Base-by-base conservation (phyloP, 1,284 basidiomycete species). In the Puccinia brachypodii region DNA sequence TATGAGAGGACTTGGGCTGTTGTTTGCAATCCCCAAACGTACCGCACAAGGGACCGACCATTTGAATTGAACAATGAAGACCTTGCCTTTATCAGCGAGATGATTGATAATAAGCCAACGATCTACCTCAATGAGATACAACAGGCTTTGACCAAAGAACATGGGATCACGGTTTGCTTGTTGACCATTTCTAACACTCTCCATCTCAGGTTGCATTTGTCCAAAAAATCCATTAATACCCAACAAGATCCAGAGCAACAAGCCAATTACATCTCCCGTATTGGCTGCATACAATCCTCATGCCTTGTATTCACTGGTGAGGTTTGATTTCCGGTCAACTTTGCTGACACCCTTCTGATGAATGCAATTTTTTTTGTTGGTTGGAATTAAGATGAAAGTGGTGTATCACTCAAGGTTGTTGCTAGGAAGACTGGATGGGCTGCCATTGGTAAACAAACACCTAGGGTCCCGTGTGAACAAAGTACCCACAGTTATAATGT, bases 271-370 rank as follows among this genome's bases (percentile, higher is more conserved):
- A 7, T 68, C 36, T n/a, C 19, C n/a, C 1, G 28, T 68, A 31
- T 22, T 68, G 16, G 64, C 64, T 25, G 6, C 28, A 19, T 68
- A 19, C 9, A 31, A 68, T 7, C 64, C 64, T 3, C 2, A 36
- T 38, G 31, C n/a, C 64, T 68, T 3, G 64, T 68, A 8, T 68
- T 68, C n/a, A 42, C 64, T 36, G 64, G 64, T 68, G 31, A n/a
- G n/a, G n/a, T n/a, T n/a, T n/a, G n/a, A n/a, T n/a, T n/a, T n/a
- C n/a, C n/a, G n/a, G n/a, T n/a, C n/a, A n/a, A n/a, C n/a, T n/a
- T n/a, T n/a, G n/a, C n/a, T n/a, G n/a, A n/a, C n/a, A n/a, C n/a
- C n/a, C n/a, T n/a, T n/a, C n/a, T n/a, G n/a, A n/a, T n/a, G n/a
- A n/a, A n/a, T n/a, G n/a, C n/a, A n/a, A n/a, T n/a, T n/a, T n/a